Base-by-base conservation (phyloP, 2,329 filamentous ascomycete species). In the Nothophaeocryptopus gaeumannii region DNA sequence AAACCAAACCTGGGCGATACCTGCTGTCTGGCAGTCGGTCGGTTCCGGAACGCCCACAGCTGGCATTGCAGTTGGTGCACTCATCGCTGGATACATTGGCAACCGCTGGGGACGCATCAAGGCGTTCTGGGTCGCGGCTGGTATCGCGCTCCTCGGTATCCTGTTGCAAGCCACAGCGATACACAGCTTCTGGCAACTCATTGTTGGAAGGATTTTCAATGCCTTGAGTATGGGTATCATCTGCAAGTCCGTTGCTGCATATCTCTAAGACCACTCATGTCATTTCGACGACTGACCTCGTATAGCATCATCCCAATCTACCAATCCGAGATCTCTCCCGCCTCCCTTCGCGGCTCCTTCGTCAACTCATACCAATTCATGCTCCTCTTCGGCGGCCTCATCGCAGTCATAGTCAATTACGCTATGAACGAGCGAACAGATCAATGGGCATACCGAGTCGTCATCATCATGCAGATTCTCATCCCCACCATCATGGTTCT, bases 301-400 rank as follows among this genome's bases (percentile, higher is more conserved):
- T 10, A 26, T 38, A 51, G 48, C 29, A 47, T 51, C 39, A 42
- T 51, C 15, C 49, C 49, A 9, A 51, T 51, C 49, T 51, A 47
- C n/a, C 49, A 47, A 33, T 33, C 38, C 26, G 49, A 51, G 35
- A 39, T 51, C 39, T 37, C 49, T 2, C 49, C 49, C 10, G 49
- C 49, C 5, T 41, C 45, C 12, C 39, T 46, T 7, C 31, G 49
- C 34, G 49, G 49, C 13, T 47, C 43, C 15, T 51, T 51, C 31
- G 49, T 51, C 38, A 51, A 51, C 34, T 42, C 44, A 3, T 51
- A 51, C 39, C 49, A 51, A 39, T 51, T 51, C 33, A 46, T 51
- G 43, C 44, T 51, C n/a, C 49, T 51, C 33, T 51, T 51, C 26
- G 49, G 49, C 12, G 49, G 43, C 16, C 34, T 51, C 5, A 26